phyloP scores from a whole-genome alignment of 352 stramenopile species.

The Globisporangium megalacanthum region DNA sequence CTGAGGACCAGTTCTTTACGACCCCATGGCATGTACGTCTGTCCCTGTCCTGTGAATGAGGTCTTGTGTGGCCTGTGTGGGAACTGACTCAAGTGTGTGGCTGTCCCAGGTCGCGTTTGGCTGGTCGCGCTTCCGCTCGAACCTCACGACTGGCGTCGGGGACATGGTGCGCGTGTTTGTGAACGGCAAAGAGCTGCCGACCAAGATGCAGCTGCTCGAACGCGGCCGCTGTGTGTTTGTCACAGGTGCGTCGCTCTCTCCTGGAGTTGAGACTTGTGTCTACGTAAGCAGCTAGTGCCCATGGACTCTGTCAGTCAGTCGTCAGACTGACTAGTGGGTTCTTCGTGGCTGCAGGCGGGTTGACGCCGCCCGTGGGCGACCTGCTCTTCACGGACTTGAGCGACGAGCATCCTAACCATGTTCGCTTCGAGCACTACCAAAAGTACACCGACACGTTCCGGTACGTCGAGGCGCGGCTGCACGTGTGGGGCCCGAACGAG shows the following conservation, averaged over 20 bases:
- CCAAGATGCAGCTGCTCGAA: constrained; percentile 70
- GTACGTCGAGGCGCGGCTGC: constrained; percentile 67
- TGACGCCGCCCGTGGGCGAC: constrained; percentile 51
- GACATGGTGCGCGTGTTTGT: constrained; percentile 71
- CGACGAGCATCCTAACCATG: constrained; percentile 56
- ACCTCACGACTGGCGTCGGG: constrained; percentile 48
- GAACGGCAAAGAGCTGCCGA: constrained; percentile 71
- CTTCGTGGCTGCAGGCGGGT: constrained; percentile 18
- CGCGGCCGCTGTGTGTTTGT: constrained; percentile 60
- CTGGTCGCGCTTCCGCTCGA: constrained; percentile 67
- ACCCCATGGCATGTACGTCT: constrained; percentile 68
- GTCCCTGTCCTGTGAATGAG: neutral
- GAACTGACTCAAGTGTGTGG: neutral
- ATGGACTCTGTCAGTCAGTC: too few relatives aligned
- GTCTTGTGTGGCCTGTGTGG: neutral
- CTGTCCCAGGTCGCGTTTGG: constrained; percentile 47
- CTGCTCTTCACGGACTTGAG: constrained; percentile 49
- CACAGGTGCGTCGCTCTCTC: constrained; percentile 26
- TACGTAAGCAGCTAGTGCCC: too few relatives aligned
- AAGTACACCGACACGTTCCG: constrained; percentile 61
- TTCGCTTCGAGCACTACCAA: constrained; percentile 78
- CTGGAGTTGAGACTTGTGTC: too few relatives aligned
- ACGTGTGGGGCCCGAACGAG: constrained; percentile 76
- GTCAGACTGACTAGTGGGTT: neutral
- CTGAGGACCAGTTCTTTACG: constrained; percentile 46